Conservation (phyloP, 345 rosid genomes). For the Bruguiera gymnorhiza region DNA sequence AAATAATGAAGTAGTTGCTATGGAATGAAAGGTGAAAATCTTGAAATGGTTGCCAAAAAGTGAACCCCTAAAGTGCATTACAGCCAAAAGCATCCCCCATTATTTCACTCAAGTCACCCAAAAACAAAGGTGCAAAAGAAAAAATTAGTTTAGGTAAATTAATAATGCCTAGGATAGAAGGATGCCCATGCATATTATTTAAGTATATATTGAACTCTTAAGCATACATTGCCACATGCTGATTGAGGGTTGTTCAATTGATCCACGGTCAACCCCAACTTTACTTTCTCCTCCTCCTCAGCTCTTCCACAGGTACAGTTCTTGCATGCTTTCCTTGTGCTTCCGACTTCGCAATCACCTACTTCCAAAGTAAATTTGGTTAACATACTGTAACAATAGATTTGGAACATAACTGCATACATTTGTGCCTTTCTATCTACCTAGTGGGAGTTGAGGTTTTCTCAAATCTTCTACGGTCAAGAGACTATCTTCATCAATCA, state of each 20-base stretch:
- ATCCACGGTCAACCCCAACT: constrained; percentile 64
- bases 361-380: constrained; percentile 32
- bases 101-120: too few species aligned
- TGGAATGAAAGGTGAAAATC: neutral
- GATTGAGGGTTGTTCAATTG: constrained; percentile 88
- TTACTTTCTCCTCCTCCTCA: constrained; percentile 84
- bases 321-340: constrained; percentile 93
- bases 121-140: too few species aligned
- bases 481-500: constrained; percentile 95
- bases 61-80: neutral
- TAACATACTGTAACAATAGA: neutral
- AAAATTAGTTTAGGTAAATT: too few species aligned
- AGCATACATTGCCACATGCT: constrained; percentile 83
- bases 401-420: neutral
- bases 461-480: constrained; percentile 79
- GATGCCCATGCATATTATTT: too few species aligned
- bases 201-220: neutral
- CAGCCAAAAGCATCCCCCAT: neutral
- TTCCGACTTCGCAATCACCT: constrained; percentile 77
- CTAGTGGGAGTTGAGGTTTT: constrained; percentile 67
- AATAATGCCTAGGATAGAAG: too few species aligned
- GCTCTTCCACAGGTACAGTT: constrained; percentile 98
- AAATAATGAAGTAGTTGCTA: neutral
- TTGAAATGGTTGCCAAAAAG: neutral
- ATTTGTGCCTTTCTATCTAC: constrained; percentile 29